Percentiles rank a stretch among this genome's conserved stretches.
Evolutionary conservation across 169 alveolate genomes (phyloP).

Genomic region (Fabrea salina): DNA sequence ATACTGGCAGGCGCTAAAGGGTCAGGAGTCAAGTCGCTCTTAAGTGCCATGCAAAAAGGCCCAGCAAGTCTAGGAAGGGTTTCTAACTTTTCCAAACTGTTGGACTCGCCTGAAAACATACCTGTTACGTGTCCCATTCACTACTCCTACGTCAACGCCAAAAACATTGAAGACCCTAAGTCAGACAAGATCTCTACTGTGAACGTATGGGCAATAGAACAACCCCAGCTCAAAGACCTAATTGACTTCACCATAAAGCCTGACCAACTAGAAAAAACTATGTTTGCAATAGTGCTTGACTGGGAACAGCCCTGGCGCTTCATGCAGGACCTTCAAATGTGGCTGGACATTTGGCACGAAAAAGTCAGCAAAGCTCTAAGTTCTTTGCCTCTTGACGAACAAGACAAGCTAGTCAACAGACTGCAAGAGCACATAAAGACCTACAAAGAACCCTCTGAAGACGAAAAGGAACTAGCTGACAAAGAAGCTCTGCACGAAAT

Average conservation of each 20-base stretch:
- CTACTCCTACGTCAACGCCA: background rate
- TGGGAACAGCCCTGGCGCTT: conserved; percentile 69
- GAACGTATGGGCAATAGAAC: conserved; percentile 59
- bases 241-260: conserved; percentile 49
- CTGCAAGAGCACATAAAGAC: conserved; percentile 37
- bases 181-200: conserved; percentile 38
- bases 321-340: conserved; percentile 44
- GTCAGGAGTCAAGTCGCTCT: background rate
- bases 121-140: background rate
- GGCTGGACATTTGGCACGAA: conserved; percentile 58
- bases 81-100: background rate
- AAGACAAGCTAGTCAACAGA: conserved; percentile 41
- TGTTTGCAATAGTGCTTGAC: conserved; percentile 59
- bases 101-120: background rate
- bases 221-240: conserved; percentile 51
- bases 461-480: background rate
- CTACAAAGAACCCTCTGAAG: conserved; percentile 32
- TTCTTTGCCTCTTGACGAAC: conserved; percentile 45
- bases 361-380: conserved; percentile 34
- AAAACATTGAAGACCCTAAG: conserved; percentile 29
- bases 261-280: conserved; percentile 44
- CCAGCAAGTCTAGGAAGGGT: background rate
- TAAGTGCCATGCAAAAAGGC: background rate
- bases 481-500: conserved; percentile 33
- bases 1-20: background rate